Conservation (phyloP, 495 filamentous ascomycete genomes). For the Tuber aestivum region DNA sequence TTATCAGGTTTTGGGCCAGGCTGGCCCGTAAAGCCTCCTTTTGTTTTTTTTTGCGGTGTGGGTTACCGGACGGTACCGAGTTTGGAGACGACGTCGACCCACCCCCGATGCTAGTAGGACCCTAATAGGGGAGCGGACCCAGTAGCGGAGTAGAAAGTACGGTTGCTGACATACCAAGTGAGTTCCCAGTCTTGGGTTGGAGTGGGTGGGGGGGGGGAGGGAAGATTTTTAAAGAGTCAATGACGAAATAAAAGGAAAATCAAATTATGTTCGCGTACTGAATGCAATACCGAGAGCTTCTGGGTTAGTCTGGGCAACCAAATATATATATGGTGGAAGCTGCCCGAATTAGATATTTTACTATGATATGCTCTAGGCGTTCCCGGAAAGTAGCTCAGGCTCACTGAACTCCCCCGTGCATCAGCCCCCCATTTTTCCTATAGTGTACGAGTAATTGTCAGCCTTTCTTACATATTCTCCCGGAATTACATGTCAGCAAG, state of each 20-base stretch:
- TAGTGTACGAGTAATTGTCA: too few species aligned
- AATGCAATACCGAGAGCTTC: not conserved
- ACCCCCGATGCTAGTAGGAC: not conserved
- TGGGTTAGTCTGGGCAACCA: not conserved
- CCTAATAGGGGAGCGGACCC: not conserved
- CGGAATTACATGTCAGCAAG: not conserved
- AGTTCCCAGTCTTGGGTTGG: not conserved
- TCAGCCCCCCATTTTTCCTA: too few species aligned
- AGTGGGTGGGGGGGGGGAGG: too few species aligned
- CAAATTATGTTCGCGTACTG: not conserved
- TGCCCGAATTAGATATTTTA: too few species aligned
- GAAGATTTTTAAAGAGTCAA: not conserved
- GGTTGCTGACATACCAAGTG: not conserved
- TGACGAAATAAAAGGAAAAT: not conserved
- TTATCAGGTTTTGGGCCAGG: not conserved
- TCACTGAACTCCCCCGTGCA: too few species aligned
- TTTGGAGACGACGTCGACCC: not conserved
- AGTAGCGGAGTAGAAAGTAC: not conserved
- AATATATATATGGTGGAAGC: not conserved
- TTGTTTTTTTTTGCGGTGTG: not conserved
- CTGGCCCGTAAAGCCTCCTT: not conserved
- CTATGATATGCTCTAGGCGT: too few species aligned
- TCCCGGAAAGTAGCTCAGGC: too few species aligned
- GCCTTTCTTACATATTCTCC: too few species aligned
- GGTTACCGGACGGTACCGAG: not conserved